Conservation (phyloP, 179 eudicot genomes). For the Dionaea muscipula region DNA sequence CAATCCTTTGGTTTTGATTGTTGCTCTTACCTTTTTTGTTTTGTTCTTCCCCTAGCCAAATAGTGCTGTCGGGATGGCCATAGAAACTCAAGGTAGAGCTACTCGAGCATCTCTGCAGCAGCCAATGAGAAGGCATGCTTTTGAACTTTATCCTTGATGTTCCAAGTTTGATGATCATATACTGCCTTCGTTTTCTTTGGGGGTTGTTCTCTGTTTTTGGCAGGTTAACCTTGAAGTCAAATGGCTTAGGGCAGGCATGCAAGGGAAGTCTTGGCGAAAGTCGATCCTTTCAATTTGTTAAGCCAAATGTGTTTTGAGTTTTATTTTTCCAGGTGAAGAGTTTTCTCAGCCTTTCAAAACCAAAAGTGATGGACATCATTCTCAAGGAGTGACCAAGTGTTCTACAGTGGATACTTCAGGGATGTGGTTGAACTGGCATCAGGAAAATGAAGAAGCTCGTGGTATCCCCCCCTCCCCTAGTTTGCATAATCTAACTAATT, state of each 20-base stretch:
- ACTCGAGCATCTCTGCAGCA: constrained; percentile 36
- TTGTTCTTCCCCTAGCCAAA: constrained; percentile 21
- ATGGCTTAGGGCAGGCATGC: not conserved
- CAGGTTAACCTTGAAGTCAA: constrained; percentile 35
- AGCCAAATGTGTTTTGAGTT: too few species aligned
- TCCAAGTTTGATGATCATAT: constrained; percentile 17
- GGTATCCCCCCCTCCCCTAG: too few species aligned
- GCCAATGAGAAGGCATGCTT: constrained; percentile 57
- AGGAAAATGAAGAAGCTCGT: too few species aligned
- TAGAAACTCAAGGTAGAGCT: constrained; percentile 48
- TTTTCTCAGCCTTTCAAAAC: too few species aligned
- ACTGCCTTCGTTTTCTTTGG: constrained; percentile 18
- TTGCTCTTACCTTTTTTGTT: not conserved
- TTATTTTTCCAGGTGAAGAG: too few species aligned
- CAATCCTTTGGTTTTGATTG: too few species aligned
- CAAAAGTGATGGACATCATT: too few species aligned
- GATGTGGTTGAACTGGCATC: too few species aligned
- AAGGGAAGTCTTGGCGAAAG: not conserved
- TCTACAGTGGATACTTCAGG: too few species aligned
- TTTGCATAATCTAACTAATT: too few species aligned
- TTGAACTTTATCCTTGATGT: constrained; percentile 14
- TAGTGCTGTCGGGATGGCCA: constrained; percentile 30
- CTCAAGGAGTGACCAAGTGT: too few species aligned
- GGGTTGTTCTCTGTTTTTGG: constrained; percentile 13
- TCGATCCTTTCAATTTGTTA: too few species aligned